Evolutionary conservation across 1,139 yeast genomes (phyloP).

Genomic region (Dujonia santamariae): DNA sequence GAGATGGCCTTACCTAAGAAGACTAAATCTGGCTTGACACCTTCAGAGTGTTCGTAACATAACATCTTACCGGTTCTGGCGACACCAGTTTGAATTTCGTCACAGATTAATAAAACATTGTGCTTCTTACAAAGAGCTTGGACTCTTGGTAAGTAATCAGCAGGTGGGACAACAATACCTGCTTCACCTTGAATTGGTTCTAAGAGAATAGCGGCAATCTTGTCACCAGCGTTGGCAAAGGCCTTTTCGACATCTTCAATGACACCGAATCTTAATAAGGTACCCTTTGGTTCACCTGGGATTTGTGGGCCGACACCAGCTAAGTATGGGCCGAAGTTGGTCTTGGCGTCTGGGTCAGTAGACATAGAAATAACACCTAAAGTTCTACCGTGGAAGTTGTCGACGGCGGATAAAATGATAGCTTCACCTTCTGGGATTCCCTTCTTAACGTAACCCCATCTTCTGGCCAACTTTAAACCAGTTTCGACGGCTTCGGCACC

Average conservation of each 20-base stretch:
- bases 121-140: slow-evolving; percentile 74
- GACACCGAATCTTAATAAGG: slow-evolving; percentile 69
- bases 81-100: slow-evolving; percentile 96
- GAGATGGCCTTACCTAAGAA: slow-evolving; percentile 92
- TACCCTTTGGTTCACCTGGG: slow-evolving; percentile 56
- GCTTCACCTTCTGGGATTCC: slow-evolving; percentile 83
- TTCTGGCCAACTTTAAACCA: slow-evolving; percentile 88
- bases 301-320: slow-evolving; percentile 78
- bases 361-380: slow-evolving; percentile 95
- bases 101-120: slow-evolving; percentile 87
- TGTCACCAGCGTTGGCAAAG: slow-evolving; percentile 79
- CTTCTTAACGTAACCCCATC: slow-evolving; percentile 94
- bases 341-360: slow-evolving; percentile 90
- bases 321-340: slow-evolving; percentile 87
- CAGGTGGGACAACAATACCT: slow-evolving; percentile 93
- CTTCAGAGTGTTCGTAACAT: slow-evolving; percentile 81
- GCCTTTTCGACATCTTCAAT: slow-evolving; percentile 87
- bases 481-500: slow-evolving; percentile 99
- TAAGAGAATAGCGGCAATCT: slow-evolving; percentile 84
- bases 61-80: slow-evolving; percentile 96
- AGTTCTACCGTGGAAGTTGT: slow-evolving; percentile 96
- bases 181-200: slow-evolving; percentile 99
- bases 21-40: slow-evolving; percentile 82
- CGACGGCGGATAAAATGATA: slow-evolving; percentile 78
- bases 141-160: slow-evolving; percentile 72